These are phyloP conservation scores for Aureobasidium sp. DNA, from an alignment of 2,329 filamentous ascomycete species.

Conservation along the genomic window DNA sequence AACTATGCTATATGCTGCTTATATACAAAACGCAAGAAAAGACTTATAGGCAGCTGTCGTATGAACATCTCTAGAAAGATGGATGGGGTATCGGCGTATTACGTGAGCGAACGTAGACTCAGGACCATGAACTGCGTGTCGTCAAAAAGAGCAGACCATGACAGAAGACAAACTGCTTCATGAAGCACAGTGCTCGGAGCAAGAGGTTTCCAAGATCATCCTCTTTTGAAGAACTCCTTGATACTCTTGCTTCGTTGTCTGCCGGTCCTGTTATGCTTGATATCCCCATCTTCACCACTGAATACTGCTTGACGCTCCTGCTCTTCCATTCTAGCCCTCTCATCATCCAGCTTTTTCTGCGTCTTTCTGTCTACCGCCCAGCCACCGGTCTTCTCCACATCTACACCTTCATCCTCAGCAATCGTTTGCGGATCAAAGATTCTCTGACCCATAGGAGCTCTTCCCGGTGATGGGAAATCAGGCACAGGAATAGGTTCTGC, in stretches of 20 bases:
- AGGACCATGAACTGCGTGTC: background rate
- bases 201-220: background rate
- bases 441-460: background rate
- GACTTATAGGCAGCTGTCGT: background rate
- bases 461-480: constrained; percentile 4
- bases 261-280: background rate
- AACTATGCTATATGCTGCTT: background rate
- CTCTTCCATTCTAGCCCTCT: background rate
- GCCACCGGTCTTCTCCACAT: constrained; percentile 1
- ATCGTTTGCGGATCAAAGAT: constrained; percentile 8
- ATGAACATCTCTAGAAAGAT: background rate
- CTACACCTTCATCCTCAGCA: constrained; percentile 6
- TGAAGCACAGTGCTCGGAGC: background rate
- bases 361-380: constrained; percentile 7
- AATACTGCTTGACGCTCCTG: background rate
- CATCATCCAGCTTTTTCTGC: constrained; percentile 8
- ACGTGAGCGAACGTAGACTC: background rate
- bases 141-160: too few species aligned
- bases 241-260: constrained; percentile 6
- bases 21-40: background rate
- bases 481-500: background rate
- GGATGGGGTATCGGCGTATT: background rate
- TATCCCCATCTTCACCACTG: background rate
- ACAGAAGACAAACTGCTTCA: too few species aligned
- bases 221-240: constrained; percentile 8